These are phyloP conservation scores for Talaromyces sp. DNA, from an alignment of 2,329 filamentous ascomycete genomes.

Conservation along the genomic window DNA sequence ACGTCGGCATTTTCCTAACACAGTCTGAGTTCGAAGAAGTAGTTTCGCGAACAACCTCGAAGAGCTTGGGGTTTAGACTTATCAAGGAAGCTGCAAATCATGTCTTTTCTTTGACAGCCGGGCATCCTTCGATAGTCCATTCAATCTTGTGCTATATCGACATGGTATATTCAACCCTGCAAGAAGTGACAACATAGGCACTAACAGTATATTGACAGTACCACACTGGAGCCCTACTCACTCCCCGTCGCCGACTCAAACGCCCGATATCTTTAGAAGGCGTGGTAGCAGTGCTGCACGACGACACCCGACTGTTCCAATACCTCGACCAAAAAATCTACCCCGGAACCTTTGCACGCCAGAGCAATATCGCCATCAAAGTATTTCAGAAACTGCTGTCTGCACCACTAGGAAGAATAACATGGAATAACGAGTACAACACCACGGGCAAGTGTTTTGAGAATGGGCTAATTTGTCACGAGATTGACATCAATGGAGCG, in stretches of 20 bases:
- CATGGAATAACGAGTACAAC: not conserved
- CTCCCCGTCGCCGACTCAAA: not conserved
- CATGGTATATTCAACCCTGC: not conserved
- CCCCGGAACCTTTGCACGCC: not conserved
- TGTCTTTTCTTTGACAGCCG: slow-evolving; percentile 3
- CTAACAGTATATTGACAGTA: not conserved
- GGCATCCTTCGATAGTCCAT: not conserved
- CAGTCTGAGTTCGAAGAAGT: not conserved
- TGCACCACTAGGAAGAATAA: not conserved
- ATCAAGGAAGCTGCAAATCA: not conserved
- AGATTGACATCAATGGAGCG: not conserved
- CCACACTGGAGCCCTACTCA: not conserved
- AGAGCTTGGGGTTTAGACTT: not conserved
- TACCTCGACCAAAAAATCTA: slow-evolving; percentile 3
- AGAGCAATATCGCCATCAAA: not conserved
- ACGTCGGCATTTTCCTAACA: not conserved
- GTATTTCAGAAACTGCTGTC: slow-evolving; percentile 4
- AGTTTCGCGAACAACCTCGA: not conserved
- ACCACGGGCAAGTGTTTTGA: slow-evolving; percentile 4
- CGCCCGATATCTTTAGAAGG: not conserved
- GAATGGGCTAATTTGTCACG: not conserved
- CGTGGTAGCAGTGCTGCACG: not conserved
- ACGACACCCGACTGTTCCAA: not conserved
- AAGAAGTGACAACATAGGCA: not conserved
- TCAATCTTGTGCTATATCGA: slow-evolving; percentile 1